Evolutionary conservation across 768 basidiomycete genomes (phyloP).

Genomic region (Hydnomerulius pinastri): DNA sequence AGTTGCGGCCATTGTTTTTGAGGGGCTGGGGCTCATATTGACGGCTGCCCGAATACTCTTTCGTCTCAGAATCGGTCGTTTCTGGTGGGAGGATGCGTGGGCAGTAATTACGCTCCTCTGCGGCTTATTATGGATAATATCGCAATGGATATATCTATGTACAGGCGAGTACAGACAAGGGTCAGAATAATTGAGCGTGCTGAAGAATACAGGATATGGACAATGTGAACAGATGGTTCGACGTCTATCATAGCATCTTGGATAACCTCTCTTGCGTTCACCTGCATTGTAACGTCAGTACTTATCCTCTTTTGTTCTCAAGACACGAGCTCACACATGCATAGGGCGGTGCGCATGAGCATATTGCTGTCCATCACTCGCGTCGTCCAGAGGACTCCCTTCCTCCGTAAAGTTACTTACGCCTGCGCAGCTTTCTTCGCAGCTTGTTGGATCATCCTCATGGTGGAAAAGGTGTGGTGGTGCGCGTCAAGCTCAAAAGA

Average conservation of each 20-base stretch:
- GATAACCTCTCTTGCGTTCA: slow-evolving; percentile 1
- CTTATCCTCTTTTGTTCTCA: not conserved
- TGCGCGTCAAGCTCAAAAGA: too few species aligned
- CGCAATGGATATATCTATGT: not conserved
- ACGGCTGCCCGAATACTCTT: slow-evolving; percentile 6
- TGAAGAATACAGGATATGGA: not conserved
- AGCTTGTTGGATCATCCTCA: not conserved
- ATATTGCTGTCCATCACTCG: slow-evolving; percentile 13
- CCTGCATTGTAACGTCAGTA: slow-evolving; percentile 2
- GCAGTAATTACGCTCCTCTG: slow-evolving; percentile 1
- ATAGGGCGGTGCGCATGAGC: slow-evolving; percentile 12
- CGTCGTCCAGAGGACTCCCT: not conserved
- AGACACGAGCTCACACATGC: not conserved
- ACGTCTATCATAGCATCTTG: not conserved
- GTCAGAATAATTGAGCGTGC: not conserved
- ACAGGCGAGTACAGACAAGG: not conserved
- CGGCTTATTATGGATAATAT: not conserved
- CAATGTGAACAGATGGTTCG: not conserved
- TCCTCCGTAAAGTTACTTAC: not conserved
- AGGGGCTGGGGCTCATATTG: slow-evolving; percentile 1
- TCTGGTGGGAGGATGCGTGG: slow-evolving; percentile 19
- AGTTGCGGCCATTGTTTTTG: not conserved
- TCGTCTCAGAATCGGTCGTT: slow-evolving; percentile 6
- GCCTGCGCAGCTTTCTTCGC: not conserved
- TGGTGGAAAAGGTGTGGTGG: not conserved